Base-by-base conservation (phyloP, 148 eudicot species). In the Salicornia ramosissima region DNA sequence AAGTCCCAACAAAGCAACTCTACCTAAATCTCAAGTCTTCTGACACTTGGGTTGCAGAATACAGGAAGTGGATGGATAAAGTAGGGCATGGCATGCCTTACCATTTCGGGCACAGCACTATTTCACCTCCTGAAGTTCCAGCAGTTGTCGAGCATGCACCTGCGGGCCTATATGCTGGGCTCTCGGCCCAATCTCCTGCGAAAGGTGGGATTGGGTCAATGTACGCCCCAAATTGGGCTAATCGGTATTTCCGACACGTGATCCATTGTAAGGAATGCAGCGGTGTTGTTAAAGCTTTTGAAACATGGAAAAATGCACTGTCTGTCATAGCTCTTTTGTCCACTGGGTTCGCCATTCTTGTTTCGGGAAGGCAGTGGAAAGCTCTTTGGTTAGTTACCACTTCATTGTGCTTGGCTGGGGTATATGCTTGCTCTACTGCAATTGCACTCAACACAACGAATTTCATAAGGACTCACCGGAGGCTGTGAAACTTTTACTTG, bases 51-150 rank as follows among this genome's bases (percentile, higher is more conserved):
- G 99, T 94, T 15, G 91, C 88, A 16, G 99, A 94, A 73, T 94
- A 94, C 78, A 77, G 99, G 69, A 94, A 86, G 69, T 94, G 99
- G 99, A 94, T 89, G 97, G 99, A 94, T 75, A 94, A 89, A 86
- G 97, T 86, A 22, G 99, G 99, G 58, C 91, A 94, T 63, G 99
- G 99, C 11, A 94, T 94, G 99, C 99, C 99, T n/a, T 94, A 94
- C 69, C 84, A 94, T 80, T 88, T 94, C 19, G 99, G 99, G 16
- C 96, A 91, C 77, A 80, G 64, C 74, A 86, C 97, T 10, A 75
- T 94, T 67, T 86, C 85, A 16, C 78, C 84, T 2, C 97, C 97
- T 16, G 69, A 77, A 60, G 73, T 65, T 40, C 87, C 97, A 3
- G 99, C 99, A 9, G 97, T 94, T 34, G 84, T 91, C 9, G 99